Conservation (phyloP, 768 basidiomycete genomes). For the Naematelia encephala region DNA sequence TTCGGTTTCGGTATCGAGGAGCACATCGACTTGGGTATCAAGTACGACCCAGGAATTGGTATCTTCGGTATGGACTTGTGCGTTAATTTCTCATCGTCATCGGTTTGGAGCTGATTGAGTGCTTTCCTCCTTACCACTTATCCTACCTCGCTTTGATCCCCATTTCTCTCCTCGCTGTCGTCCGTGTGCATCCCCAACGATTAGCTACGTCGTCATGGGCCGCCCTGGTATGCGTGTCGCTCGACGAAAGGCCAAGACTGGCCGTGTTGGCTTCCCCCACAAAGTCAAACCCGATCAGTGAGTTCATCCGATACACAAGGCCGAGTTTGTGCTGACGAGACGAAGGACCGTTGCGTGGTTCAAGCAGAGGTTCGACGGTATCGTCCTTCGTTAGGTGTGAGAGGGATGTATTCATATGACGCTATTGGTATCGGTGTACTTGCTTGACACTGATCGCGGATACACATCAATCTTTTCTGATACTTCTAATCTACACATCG, state of each 20-base stretch:
- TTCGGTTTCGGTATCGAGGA: constrained; percentile 96
- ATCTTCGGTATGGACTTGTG: constrained; percentile 99
- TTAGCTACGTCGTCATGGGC: constrained; percentile 70
- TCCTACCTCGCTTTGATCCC: neutral
- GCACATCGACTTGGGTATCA: constrained; percentile 97
- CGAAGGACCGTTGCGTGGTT: constrained; percentile 85
- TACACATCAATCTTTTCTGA: too few relatives aligned
- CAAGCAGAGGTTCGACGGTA: constrained; percentile 99
- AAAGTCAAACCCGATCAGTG: constrained; percentile 87
- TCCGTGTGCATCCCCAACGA: neutral
- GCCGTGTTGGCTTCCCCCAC: constrained; percentile 81
- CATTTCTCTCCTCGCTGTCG: neutral
- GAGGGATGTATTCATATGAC: neutral
- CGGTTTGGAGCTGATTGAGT: neutral
- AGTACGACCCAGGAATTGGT: constrained; percentile 97
- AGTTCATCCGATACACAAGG: constrained; percentile 6
- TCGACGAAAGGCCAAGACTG: constrained; percentile 81
- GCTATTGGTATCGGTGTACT: too few relatives aligned
- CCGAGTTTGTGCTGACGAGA: constrained; percentile 1
- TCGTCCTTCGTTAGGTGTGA: constrained; percentile 58
- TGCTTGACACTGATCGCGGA: too few relatives aligned
- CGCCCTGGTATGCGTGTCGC: constrained; percentile 89
- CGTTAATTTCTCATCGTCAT: constrained; percentile 50
- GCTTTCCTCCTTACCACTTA: neutral
- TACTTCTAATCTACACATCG: too few relatives aligned